Evolutionary conservation across 2,329 filamentous ascomycete species (phyloP).

Genomic region (Neofusicoccum umdonicola): DNA sequence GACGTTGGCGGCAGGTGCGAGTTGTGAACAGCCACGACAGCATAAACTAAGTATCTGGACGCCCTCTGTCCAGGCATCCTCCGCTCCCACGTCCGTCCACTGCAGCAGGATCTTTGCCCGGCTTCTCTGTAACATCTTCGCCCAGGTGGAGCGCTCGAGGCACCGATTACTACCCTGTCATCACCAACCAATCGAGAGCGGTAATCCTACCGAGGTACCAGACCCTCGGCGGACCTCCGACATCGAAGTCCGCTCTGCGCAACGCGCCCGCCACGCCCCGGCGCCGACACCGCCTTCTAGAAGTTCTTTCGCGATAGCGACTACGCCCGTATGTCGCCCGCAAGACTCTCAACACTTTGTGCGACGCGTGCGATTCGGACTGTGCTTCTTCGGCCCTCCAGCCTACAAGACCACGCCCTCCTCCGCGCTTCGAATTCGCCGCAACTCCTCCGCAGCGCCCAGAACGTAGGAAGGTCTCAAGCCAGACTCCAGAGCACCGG

Average conservation of each 20-base stretch:
- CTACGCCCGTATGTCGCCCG: slow-evolving; percentile 8
- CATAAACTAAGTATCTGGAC: too few relatives aligned
- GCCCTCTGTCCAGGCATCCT: too few relatives aligned
- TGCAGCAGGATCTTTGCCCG: too few relatives aligned
- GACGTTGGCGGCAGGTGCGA: too few relatives aligned
- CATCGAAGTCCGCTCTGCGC: not conserved
- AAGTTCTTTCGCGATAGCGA: not conserved
- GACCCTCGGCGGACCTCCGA: slow-evolving; percentile 1
- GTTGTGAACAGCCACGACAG: too few relatives aligned
- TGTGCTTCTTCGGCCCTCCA: not conserved
- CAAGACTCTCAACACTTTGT: not conserved
- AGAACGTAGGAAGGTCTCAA: not conserved
- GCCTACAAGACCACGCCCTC: not conserved
- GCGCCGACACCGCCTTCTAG: not conserved
- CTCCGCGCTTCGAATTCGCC: not conserved
- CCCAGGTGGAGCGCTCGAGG: too few relatives aligned
- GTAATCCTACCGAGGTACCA: not conserved
- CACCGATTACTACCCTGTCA: too few relatives aligned
- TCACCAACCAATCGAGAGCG: not conserved
- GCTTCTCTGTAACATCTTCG: too few relatives aligned
- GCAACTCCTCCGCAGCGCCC: not conserved
- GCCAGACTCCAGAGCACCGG: slow-evolving; percentile 1
- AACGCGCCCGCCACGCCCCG: not conserved
- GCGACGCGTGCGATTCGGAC: not conserved
- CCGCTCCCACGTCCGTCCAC: too few relatives aligned